Percentiles rank a stretch among this genome's conserved stretches.
Evolutionary conservation across 2,329 filamentous ascomycete species (phyloP).

Genomic region (Parascedosporium putredinis): DNA sequence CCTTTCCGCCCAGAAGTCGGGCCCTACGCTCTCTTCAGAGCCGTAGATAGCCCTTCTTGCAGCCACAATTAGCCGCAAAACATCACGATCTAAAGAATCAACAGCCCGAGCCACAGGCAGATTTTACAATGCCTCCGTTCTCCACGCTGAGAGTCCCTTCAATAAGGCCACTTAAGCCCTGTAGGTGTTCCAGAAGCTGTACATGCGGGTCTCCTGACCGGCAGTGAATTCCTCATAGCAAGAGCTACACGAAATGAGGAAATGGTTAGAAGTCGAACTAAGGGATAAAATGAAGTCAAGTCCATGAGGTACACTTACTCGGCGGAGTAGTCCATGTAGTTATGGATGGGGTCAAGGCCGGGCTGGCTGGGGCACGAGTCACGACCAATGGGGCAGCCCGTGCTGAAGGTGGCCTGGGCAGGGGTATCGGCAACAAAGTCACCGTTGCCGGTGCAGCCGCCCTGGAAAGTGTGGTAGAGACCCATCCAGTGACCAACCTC

Average conservation of each 20-base stretch:
- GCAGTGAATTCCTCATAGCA: slow-evolving; percentile 35
- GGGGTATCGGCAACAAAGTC: slow-evolving; percentile 32
- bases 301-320: slow-evolving; percentile 16
- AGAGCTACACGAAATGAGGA: slow-evolving; percentile 4
- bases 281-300: too few relatives aligned
- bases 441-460: slow-evolving; percentile 24
- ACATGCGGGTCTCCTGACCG: slow-evolving; percentile 20
- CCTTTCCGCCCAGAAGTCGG: too few relatives aligned
- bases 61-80: too few relatives aligned
- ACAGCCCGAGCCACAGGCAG: too few relatives aligned
- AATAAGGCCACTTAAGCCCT: background rate
- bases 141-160: background rate
- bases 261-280: background rate
- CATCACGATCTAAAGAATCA: too few relatives aligned
- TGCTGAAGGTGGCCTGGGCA: slow-evolving; percentile 20
- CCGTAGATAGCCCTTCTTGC: too few relatives aligned
- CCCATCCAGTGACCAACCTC: slow-evolving; percentile 40
- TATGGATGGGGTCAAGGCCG: slow-evolving; percentile 25
- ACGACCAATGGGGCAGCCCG: slow-evolving; percentile 26
- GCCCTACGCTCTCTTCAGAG: too few relatives aligned
- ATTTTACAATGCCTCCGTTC: background rate
- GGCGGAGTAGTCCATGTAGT: slow-evolving; percentile 30
- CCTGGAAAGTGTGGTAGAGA: slow-evolving; percentile 36
- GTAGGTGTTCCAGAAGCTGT: slow-evolving; percentile 6
- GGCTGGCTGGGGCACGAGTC: slow-evolving; percentile 23